Percentiles rank a stretch among this genome's conserved stretches.
Evolutionary conservation across 805 yeast genomes (phyloP).

Genomic region (Metschnikowia anglica): DNA sequence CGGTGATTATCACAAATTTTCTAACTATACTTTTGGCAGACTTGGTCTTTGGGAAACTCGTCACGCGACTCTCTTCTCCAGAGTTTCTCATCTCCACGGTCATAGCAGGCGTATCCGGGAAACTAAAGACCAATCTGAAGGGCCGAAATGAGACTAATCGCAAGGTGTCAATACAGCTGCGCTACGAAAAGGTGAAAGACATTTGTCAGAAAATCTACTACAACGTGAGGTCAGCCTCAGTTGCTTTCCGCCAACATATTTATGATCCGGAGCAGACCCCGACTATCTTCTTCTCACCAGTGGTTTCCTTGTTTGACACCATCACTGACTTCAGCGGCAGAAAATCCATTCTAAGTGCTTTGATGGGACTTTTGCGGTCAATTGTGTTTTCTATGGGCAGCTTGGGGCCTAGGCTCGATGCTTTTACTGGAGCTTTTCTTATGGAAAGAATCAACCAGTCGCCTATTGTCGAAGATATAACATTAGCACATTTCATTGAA

Average conservation of each 20-base stretch:
- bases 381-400: slow-evolving; percentile 1
- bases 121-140: background rate
- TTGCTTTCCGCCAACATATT: background rate
- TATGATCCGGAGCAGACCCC: background rate
- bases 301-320: slow-evolving; percentile 22
- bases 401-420: slow-evolving; percentile 12
- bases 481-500: slow-evolving; percentile 18
- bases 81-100: slow-evolving; percentile 13
- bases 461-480: slow-evolving; percentile 11
- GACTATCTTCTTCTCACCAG: slow-evolving; percentile 16
- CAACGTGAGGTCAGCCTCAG: slow-evolving; percentile 1
- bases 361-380: slow-evolving; percentile 10
- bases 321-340: slow-evolving; percentile 19
- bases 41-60: slow-evolving; percentile 15
- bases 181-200: background rate
- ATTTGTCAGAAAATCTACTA: background rate
- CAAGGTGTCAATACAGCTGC: background rate
- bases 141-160: background rate
- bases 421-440: slow-evolving; percentile 3
- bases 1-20: slow-evolving; percentile 15
- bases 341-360: slow-evolving; percentile 21
- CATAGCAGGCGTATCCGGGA: slow-evolving; percentile 1
- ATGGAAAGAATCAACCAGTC: slow-evolving; percentile 8
- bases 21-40: slow-evolving; percentile 19
- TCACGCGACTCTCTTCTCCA: slow-evolving; percentile 15